Evolutionary conservation across 805 yeast species (phyloP).

Genomic region (Grigorovia transvaalensis): DNA sequence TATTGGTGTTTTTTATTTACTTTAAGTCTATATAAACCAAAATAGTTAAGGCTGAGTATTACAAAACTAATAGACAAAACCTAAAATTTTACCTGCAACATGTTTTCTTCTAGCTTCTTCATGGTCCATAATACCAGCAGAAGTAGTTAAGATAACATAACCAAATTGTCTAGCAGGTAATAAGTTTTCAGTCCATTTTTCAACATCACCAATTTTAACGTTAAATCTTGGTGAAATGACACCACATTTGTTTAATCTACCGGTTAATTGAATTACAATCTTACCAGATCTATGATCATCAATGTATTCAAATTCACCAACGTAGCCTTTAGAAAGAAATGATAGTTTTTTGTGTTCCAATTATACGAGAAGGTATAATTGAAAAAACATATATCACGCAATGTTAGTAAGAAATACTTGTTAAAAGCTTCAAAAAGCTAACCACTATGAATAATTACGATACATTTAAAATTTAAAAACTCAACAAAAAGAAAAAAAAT

Average conservation of each 20-base stretch:
- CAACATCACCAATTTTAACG: conserved; percentile 88
- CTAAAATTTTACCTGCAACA: conserved; percentile 96
- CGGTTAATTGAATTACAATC: conserved; percentile 91
- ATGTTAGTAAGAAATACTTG: background rate
- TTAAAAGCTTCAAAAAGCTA: background rate
- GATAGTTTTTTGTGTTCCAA: background rate
- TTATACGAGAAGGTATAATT: background rate
- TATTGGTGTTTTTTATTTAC: background rate
- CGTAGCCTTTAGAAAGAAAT: conserved; percentile 40
- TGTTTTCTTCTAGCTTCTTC: conserved; percentile 99
- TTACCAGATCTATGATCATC: conserved; percentile 99
- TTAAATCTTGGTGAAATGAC: conserved; percentile 98
- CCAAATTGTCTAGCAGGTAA: conserved; percentile 99
- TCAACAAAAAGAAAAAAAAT: no score
- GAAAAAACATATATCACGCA: background rate
- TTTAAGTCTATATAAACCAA: background rate
- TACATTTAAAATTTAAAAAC: background rate
- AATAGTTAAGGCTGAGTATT: background rate
- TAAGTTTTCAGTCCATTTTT: conserved; percentile 96
- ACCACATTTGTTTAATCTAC: conserved; percentile 98
- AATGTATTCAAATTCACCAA: conserved; percentile 96
- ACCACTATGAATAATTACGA: background rate
- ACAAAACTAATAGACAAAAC: conserved; percentile 79
- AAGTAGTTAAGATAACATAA: conserved; percentile 92
- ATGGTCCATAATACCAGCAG: conserved; percentile 99